Percentiles rank a stretch among this genome's conserved stretches.
Conservation (phyloP, 139 green algal genomes). For the Tetraselmis chui region DNA sequence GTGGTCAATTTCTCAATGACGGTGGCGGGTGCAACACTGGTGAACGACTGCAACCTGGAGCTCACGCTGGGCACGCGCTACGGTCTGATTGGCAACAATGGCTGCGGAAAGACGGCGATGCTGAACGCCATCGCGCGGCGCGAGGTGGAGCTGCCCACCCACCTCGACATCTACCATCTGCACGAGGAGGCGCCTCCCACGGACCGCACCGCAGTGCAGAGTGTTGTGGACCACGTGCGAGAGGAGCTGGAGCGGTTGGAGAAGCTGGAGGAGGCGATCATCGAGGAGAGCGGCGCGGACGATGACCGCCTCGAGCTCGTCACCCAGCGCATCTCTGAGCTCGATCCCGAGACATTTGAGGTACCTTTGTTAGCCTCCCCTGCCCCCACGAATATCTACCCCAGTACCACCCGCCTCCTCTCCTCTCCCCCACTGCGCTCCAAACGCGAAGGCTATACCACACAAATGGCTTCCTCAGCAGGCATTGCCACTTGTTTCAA, state of each 20-base stretch:
- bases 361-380: not conserved
- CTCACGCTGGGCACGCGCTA: conserved; percentile 69
- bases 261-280: conserved; percentile 45
- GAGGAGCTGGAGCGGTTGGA: conserved; percentile 38
- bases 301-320: conserved; percentile 49
- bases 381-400: not conserved
- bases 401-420: no score
- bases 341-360: conserved; percentile 58
- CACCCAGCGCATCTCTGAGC: conserved; percentile 57
- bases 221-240: not conserved
- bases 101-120: conserved; percentile 39
- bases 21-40: conserved; percentile 1
- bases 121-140: conserved; percentile 32
- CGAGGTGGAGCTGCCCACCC: conserved; percentile 44
- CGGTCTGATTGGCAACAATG: conserved; percentile 59
- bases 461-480: no score
- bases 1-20: conserved; percentile 3
- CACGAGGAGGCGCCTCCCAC: conserved; percentile 37
- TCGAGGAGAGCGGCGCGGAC: conserved; percentile 37
- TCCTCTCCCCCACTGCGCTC: no score
- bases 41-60: conserved; percentile 65
- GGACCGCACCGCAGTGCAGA: conserved; percentile 31
- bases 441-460: no score
- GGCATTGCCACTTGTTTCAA: no score
- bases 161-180: conserved; percentile 58